phyloP scores from a whole-genome alignment of 805 yeast genomes.

The Hanseniaspora pseudoguilliermondii region DNA sequence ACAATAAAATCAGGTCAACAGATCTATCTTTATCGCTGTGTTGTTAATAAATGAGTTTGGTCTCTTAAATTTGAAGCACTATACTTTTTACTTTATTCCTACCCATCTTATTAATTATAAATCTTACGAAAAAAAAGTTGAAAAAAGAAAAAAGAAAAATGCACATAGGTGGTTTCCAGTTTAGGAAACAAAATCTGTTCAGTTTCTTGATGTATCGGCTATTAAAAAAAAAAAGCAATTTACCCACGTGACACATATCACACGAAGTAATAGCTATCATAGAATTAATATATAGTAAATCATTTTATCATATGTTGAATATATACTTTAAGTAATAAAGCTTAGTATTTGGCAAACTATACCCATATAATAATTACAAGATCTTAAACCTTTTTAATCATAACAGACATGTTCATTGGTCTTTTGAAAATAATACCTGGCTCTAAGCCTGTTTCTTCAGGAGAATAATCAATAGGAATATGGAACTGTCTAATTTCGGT shows the following conservation, averaged over 20 bases:
- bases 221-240: not conserved
- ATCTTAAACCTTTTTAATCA: conserved; percentile 11
- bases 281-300: too few relatives aligned
- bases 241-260: not conserved
- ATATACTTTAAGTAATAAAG: not conserved
- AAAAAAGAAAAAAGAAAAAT: not conserved
- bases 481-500: conserved; percentile 20
- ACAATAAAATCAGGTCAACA: too few relatives aligned
- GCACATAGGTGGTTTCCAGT: not conserved
- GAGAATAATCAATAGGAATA: conserved; percentile 19
- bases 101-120: too few relatives aligned
- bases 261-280: too few relatives aligned
- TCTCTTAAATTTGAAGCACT: too few relatives aligned
- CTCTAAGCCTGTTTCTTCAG: conserved; percentile 25
- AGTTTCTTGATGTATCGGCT: not conserved
- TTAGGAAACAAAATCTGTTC: not conserved
- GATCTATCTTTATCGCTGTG: too few relatives aligned
- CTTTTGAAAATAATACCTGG: conserved; percentile 29
- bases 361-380: not conserved
- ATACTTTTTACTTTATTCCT: too few relatives aligned
- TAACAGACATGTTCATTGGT: conserved; percentile 32
- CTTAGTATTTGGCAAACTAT: not conserved
- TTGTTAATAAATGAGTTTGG: too few relatives aligned
- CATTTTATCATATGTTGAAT: not conserved
- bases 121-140: too few relatives aligned